Percentiles rank a stretch among this genome's conserved stretches.
phyloP scores from a whole-genome alignment of 306 rosid species.

The Inga oerstediana region DNA sequence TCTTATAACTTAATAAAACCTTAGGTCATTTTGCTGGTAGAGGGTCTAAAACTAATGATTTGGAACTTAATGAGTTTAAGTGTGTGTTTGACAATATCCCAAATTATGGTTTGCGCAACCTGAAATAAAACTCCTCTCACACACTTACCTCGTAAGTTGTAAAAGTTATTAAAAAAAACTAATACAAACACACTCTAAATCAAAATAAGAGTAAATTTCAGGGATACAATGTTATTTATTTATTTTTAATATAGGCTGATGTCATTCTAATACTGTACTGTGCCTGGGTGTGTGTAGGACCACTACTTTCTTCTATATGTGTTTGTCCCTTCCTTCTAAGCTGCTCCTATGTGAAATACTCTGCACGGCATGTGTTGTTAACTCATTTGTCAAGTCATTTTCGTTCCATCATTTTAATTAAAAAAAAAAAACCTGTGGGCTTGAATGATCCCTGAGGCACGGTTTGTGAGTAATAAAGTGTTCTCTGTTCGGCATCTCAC shows the following conservation, averaged over 20 bases:
- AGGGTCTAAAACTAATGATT: no score
- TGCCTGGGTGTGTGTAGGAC: constrained; percentile 18
- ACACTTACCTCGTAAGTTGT: no score
- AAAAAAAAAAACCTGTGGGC: not conserved
- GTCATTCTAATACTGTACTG: constrained; percentile 22
- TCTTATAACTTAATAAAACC: no score
- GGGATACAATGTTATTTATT: no score
- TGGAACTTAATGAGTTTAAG: no score
- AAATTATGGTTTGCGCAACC: no score
- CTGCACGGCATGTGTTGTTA: constrained; percentile 35
- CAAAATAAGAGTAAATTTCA: no score
- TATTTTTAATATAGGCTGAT: not conserved
- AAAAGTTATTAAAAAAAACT: no score
- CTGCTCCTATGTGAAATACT: not conserved
- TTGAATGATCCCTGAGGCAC: constrained; percentile 6
- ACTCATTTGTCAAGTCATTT: constrained; percentile 20
- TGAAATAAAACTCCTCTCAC: no score
- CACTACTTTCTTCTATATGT: constrained; percentile 29
- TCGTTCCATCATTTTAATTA: not conserved
- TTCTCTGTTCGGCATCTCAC: not conserved
- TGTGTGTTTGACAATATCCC: no score
- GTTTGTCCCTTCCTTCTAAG: not conserved
- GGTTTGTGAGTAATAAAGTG: not conserved
- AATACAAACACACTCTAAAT: no score
- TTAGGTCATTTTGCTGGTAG: no score